phyloP scores from a whole-genome alignment of 805 yeast genomes.

The Hyphopichia homilentoma region DNA sequence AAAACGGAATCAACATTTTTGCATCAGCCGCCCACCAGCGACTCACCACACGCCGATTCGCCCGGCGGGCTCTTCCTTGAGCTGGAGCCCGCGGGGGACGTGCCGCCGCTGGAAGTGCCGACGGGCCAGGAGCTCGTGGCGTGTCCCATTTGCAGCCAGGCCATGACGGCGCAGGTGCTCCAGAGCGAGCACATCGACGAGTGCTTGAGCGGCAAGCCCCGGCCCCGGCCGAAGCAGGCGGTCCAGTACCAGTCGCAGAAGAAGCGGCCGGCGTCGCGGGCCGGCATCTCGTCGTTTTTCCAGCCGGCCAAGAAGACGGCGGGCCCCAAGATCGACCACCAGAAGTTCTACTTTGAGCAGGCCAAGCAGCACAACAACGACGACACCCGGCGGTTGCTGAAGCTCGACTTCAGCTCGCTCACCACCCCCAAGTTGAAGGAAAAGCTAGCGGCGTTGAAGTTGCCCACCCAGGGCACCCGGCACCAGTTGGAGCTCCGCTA shows the following conservation, averaged over 20 bases:
- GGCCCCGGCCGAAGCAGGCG: slow-evolving; percentile 6
- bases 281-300: slow-evolving; percentile 31
- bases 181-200: slow-evolving; percentile 61
- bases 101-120: slow-evolving; percentile 10
- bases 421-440: slow-evolving; percentile 58
- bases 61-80: no score
- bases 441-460: slow-evolving; percentile 48
- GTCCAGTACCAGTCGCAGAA: slow-evolving; percentile 3
- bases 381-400: slow-evolving; percentile 47
- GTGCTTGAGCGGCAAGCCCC: slow-evolving; percentile 44
- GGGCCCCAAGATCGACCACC: slow-evolving; percentile 12
- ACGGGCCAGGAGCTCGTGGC: slow-evolving; percentile 33
- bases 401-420: slow-evolving; percentile 60
- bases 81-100: no score
- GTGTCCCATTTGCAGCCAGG: slow-evolving; percentile 66
- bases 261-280: slow-evolving; percentile 9
- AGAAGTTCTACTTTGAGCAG: slow-evolving; percentile 30
- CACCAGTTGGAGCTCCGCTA: slow-evolving; percentile 64
- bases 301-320: slow-evolving; percentile 8
- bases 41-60: no score
- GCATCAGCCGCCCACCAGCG: no score
- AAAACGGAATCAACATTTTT: no score
- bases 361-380: slow-evolving; percentile 20
- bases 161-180: slow-evolving; percentile 51
- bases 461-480: slow-evolving; percentile 63